phyloP scores from a whole-genome alignment of 2,329 filamentous ascomycete genomes.

The Ceratocystis albifundus region DNA sequence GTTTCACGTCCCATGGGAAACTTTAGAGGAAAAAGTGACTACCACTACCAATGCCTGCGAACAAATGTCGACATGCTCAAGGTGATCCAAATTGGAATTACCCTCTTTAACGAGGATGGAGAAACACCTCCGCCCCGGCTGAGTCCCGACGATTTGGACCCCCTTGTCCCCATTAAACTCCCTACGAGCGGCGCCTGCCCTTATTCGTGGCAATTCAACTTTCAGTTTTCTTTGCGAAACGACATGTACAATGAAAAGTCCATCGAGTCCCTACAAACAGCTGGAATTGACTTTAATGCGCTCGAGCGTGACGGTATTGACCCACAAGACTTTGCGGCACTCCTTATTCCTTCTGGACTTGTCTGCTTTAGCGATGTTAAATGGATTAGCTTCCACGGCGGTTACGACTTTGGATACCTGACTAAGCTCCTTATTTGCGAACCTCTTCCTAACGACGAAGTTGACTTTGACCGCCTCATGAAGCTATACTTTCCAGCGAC shows the following conservation, averaged over 20 bases:
- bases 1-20: conserved; percentile 90
- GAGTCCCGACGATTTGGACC: conserved; percentile 35
- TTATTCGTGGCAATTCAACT: conserved; percentile 98
- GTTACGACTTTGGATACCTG: conserved; percentile 95
- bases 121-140: conserved; percentile 68
- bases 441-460: conserved; percentile 76
- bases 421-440: conserved; percentile 84
- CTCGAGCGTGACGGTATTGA: conserved; percentile 86
- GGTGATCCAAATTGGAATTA: conserved; percentile 93
- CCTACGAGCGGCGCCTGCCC: conserved; percentile 46
- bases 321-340: conserved; percentile 72
- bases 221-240: conserved; percentile 83
- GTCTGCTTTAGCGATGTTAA: conserved; percentile 78
- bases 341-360: conserved; percentile 84
- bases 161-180: conserved; percentile 29
- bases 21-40: conserved; percentile 90
- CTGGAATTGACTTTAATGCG: conserved; percentile 81
- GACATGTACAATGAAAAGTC: conserved; percentile 98
- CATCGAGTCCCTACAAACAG: conserved; percentile 78
- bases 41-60: conserved; percentile 94
- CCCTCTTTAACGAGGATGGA: conserved; percentile 81
- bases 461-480: conserved; percentile 78
- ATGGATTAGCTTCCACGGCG: conserved; percentile 96
- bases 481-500: conserved; percentile 86
- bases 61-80: conserved; percentile 96